These are phyloP conservation scores for Ampelocalamus luodianensis DNA, from an alignment of 176 grass and related monocot species.

Conservation along the genomic window DNA sequence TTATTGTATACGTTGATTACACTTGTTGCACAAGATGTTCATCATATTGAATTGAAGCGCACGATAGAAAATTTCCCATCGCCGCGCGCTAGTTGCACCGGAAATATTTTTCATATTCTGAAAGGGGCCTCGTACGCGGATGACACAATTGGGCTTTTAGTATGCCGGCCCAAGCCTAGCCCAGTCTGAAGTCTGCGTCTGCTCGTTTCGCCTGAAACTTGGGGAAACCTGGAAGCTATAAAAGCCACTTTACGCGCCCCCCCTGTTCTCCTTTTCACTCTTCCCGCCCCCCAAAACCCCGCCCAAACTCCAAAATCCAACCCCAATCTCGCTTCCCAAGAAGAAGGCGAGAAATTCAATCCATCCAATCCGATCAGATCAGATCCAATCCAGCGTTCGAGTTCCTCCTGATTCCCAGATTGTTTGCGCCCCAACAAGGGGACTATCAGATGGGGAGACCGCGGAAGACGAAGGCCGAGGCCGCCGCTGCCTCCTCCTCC, in stretches of 20 bases:
- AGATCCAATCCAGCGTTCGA: not conserved
- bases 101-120: too few relatives aligned
- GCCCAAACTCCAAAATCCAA: constrained; percentile 22
- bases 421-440: not conserved
- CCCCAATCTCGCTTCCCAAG: not conserved
- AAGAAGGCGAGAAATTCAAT: not conserved
- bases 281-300: not conserved
- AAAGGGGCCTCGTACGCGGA: too few relatives aligned
- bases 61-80: too few relatives aligned
- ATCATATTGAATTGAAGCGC: too few relatives aligned
- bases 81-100: too few relatives aligned
- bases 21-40: too few relatives aligned
- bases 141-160: too few relatives aligned
- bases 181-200: not conserved
- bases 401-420: not conserved
- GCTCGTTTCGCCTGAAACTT: not conserved
- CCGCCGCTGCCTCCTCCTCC: constrained; percentile 36
- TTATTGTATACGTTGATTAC: too few relatives aligned
- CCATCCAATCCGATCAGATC: not conserved
- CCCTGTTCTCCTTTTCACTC: not conserved
- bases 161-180: too few relatives aligned
- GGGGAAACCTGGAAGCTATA: not conserved
- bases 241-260: not conserved
- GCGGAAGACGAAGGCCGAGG: constrained; percentile 38
- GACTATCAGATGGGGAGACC: constrained; percentile 45